These are phyloP conservation scores for Pseudonitzschia delicatissima DNA, from an alignment of 108 stramenopile genomes.

Conservation along the genomic window DNA sequence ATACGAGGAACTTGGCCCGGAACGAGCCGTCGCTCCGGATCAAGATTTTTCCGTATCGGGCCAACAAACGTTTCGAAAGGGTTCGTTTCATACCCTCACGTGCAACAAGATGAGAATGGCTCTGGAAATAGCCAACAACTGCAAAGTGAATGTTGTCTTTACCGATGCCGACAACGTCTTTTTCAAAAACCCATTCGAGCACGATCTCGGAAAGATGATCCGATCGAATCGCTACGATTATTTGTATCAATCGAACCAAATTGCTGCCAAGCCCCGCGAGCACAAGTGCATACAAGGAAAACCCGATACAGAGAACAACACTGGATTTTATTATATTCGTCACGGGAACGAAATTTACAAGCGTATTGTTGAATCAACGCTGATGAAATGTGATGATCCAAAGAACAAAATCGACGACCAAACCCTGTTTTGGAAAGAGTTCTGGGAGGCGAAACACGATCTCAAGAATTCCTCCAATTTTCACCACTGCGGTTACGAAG, in stretches of 20 bases:
- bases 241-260: constrained; percentile 14
- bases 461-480: neutral
- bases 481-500: constrained; percentile 1
- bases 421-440: constrained; percentile 2
- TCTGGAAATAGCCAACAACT: neutral
- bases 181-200: constrained; percentile 20
- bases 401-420: constrained; percentile 16
- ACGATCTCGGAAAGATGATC: constrained; percentile 13
- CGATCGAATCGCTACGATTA: constrained; percentile 12
- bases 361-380: neutral
- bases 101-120: constrained; percentile 22
- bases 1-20: neutral
- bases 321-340: constrained; percentile 13
- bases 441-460: neutral
- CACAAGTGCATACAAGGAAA: neutral
- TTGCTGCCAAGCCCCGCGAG: neutral
- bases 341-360: constrained; percentile 6
- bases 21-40: neutral
- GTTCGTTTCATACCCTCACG: neutral
- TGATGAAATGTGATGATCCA: neutral
- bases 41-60: neutral
- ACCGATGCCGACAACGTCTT: constrained; percentile 14
- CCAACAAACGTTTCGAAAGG: neutral
- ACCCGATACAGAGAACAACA: neutral
- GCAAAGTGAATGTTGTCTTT: constrained; percentile 6